phyloP scores from a whole-genome alignment of 2,329 filamentous ascomycete species.

The Cladosporium colombiae region DNA sequence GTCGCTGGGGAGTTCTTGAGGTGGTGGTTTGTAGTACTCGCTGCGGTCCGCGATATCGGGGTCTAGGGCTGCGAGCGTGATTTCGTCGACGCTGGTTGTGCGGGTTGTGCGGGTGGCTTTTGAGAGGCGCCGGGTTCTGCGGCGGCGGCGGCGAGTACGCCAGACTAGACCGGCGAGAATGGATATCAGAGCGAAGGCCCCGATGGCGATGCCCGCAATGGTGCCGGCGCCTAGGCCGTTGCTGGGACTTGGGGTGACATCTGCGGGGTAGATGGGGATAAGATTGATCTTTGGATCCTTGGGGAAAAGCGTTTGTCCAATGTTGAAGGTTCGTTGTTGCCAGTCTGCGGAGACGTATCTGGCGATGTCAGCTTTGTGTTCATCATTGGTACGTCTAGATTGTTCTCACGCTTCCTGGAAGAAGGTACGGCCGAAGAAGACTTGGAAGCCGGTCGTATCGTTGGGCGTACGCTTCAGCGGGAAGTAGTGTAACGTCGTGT shows the following conservation, averaged over 20 bases:
- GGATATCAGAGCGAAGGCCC: slow-evolving; percentile 23
- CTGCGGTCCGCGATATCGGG: not conserved
- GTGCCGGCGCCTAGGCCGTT: not conserved
- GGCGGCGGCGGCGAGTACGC: not conserved
- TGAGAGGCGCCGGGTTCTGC: not conserved
- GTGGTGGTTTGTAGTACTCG: not conserved
- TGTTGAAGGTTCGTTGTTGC: not conserved
- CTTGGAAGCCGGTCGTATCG: not conserved
- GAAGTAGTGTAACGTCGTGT: not conserved
- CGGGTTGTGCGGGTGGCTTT: not conserved
- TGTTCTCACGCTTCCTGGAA: slow-evolving; percentile 3
- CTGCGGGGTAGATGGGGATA: not conserved
- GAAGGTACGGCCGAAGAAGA: not conserved
- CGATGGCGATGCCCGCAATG: slow-evolving; percentile 15
- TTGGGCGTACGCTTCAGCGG: not conserved
- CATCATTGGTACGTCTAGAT: too few species aligned
- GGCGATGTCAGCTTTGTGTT: not conserved
- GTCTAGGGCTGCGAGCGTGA: not conserved
- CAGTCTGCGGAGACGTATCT: slow-evolving; percentile 1
- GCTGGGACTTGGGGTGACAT: not conserved
- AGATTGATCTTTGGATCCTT: not conserved
- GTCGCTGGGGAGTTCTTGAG: not conserved
- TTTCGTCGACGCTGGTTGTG: slow-evolving; percentile 5
- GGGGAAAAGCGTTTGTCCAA: slow-evolving; percentile 6
- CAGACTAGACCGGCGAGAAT: slow-evolving; percentile 8